These are phyloP conservation scores for Umbelopsis sp. DNA, from an alignment of 192 early-diverging fungal species.

Conservation along the genomic window DNA sequence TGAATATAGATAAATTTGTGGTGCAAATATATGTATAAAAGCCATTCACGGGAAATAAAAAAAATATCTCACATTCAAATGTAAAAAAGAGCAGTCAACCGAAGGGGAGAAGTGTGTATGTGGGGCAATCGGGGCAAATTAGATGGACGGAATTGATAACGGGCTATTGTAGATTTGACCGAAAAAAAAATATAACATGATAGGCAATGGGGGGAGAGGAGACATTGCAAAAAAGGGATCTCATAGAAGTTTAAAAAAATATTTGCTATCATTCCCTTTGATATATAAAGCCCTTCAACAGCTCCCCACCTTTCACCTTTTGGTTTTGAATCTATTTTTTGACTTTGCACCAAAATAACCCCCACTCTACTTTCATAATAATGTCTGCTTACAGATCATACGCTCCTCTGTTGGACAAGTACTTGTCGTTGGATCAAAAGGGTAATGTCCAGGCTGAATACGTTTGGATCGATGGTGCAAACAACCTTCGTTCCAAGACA, in stretches of 20 bases:
- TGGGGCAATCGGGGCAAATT: slow-evolving; percentile 9
- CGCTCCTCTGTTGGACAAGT: slow-evolving; percentile 47
- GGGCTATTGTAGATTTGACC: slow-evolving; percentile 17
- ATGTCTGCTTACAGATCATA: slow-evolving; percentile 26
- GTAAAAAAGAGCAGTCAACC: too few relatives aligned
- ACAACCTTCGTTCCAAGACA: slow-evolving; percentile 51
- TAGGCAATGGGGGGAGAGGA: slow-evolving; percentile 13
- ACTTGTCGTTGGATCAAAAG: slow-evolving; percentile 50
- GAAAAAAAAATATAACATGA: slow-evolving; percentile 13
- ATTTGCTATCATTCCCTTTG: neutral
- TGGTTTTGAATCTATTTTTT: neutral
- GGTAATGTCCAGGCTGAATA: slow-evolving; percentile 57
- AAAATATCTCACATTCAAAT: too few relatives aligned
- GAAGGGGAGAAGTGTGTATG: neutral
- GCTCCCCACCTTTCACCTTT: neutral
- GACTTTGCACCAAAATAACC: neutral
- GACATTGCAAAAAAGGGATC: too few relatives aligned
- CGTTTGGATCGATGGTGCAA: slow-evolving; percentile 56
- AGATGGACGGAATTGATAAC: slow-evolving; percentile 22
- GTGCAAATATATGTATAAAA: neutral
- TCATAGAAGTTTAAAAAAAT: slow-evolving; percentile 6
- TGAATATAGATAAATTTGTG: neutral
- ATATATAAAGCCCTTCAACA: too few relatives aligned
- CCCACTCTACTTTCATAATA: slow-evolving; percentile 1
- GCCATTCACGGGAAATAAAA: too few relatives aligned